A percentile compares a stretch with the other conserved stretches of the same genome.
phyloP scores from a whole-genome alignment of 306 rosid species.

The Cicer judaicum region DNA sequence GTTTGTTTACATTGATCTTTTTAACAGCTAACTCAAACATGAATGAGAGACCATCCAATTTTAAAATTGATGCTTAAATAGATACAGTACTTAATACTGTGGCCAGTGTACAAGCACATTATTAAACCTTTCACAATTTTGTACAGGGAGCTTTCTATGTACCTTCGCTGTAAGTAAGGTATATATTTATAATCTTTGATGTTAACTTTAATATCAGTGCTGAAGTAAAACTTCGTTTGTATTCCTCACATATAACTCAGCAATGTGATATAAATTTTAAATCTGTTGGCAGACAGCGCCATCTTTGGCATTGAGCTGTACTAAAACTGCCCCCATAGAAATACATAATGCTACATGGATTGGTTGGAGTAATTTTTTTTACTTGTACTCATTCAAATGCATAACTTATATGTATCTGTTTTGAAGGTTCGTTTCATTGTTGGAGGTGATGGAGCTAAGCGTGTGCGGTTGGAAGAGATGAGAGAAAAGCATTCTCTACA shows the following conservation, averaged over 20 bases:
- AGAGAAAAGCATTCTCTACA: slow-evolving; percentile 92
- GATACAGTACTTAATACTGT: background rate
- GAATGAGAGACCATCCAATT: slow-evolving; percentile 16
- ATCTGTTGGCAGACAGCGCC: slow-evolving; percentile 9
- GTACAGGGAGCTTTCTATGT: background rate
- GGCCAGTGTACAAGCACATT: background rate
- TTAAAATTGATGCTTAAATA: slow-evolving; percentile 24
- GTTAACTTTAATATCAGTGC: background rate
- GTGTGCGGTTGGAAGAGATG: slow-evolving; percentile 96
- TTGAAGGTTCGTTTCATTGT: slow-evolving; percentile 84
- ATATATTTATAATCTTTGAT: slow-evolving; percentile 2
- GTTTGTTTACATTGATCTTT: background rate
- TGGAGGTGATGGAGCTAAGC: slow-evolving; percentile 95
- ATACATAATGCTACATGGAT: slow-evolving; percentile 1
- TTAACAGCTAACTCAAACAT: slow-evolving; percentile 18
- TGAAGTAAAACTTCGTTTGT: slow-evolving; percentile 22
- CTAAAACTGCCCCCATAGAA: slow-evolving; percentile 8
- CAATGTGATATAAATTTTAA: background rate
- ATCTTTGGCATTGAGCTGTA: background rate
- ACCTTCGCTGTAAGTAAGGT: slow-evolving; percentile 12
- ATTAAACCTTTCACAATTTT: background rate
- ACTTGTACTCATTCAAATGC: slow-evolving; percentile 36
- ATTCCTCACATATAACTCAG: background rate
- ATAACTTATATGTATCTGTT: slow-evolving; percentile 42
- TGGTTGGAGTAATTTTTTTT: slow-evolving; percentile 25